Evolutionary conservation across 352 stramenopile species (phyloP), one percentile per base, ranked within the genome.

Genomic region (Pythium sukuiense): DNA sequence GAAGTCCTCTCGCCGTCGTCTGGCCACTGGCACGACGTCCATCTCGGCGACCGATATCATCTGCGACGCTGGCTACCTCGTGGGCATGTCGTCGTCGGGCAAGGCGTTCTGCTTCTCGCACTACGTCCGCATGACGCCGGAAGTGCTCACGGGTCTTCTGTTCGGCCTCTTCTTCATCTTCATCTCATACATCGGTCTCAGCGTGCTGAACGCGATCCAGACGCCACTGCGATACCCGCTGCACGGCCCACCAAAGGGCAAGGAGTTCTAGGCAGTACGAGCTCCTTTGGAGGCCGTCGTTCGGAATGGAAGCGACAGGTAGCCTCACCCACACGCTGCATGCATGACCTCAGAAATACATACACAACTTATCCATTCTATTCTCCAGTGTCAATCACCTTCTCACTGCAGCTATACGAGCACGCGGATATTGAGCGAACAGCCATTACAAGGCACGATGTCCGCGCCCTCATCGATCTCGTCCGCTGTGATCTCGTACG

Each of bases 51-150:
- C 68, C 0, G 68, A 69, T 8, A 62, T 72, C 26, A 59, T 91
- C 53, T 95, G 86, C 48, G 81, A 90, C 46, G 69, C 72, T 14
- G 84, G 81, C 53, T 90, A 89, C 66, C 65, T 81, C 16, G 24
- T 95, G 11, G 85, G 84, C 33, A 76, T 63, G 37, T 69, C 79
- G 50, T 54, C 62, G 20, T 71, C 61, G 2, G 79, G 79, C 68
- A 90, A 81, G 56, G 79, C 83, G 37, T 95, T 91, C 74, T 95
- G 86, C 80, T 95, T 93, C 59, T 90, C 86, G 61, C 86, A 93
- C 70, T 93, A 81, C 59, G 86, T 95, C 64, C 79, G 77, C 76
- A 91, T 92, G 78, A 95, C 86, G 33, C 86, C 86, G 11, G 74
- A 90, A 61, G 76, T 95, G 33, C 71, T 95, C 32, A 78, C 84